Base-by-base conservation (phyloP, 202 grass and related monocot species). In the Thinopyrum obtusiflorum region DNA sequence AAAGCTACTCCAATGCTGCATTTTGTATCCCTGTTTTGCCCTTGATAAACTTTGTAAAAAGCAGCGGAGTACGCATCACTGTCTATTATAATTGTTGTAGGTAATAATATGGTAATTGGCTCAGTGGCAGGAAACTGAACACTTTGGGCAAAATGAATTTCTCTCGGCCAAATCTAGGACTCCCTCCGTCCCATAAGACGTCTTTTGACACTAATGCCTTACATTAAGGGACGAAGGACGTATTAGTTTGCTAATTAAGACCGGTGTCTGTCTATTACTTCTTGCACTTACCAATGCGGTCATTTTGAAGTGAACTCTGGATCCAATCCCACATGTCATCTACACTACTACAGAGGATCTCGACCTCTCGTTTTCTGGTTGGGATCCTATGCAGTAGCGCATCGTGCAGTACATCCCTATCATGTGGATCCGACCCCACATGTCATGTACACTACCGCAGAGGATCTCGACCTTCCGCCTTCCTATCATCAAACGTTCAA, bases 1-100 rank as follows among this genome's bases (percentile, higher is more conserved):
- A 76, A 76, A 76, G 73, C 73, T 21, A 55, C 27, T 53, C 49
- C 49, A 4, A 12, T 12, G 73, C 47, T 11, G 46, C 68, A 1
- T 13, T 7, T 51, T 33, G 23, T n/a, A 62, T 84, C 7, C 61
- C 89, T 40, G 47, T 70, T 84, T 29, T 79, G 73, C 77, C 85
- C 75, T 21, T 40, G 36, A 11, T 39, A 83, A 75, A 24, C 1
- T 61, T 62, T 76, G 65, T 61, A 0, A 49, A 76, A 68, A 11
- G 2, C 15, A 25, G 14, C 7, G 3, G 66, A 18, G 18, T 0
- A 78, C 61, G 61, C 40, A 18, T 55, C 27, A 24, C 37, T n/a
- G 44, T 25, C 25, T 12, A 78, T 24, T 53, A 61, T n/a, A 33
- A 75, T 40, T 32, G 20, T 2, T 36, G 37, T 44, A n/a, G 69